Base-by-base conservation (phyloP, 2,329 filamentous ascomycete species). In the Colletotrichum tabaci region DNA sequence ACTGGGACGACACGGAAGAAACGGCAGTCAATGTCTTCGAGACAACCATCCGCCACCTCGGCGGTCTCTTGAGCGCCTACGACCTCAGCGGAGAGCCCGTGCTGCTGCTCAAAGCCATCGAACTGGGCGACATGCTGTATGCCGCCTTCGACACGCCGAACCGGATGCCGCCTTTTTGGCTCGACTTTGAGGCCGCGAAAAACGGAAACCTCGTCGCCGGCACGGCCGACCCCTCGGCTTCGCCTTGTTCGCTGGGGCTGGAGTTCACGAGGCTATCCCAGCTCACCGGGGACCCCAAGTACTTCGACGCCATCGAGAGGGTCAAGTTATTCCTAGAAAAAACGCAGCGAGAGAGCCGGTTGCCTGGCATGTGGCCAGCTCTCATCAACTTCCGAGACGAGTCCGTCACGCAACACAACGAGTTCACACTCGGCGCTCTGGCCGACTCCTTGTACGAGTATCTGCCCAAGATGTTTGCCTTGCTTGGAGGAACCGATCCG, bases 341-440 rank as follows among this genome's bases (percentile, higher is more conserved):
- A 8, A 87, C 88, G 70, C 93, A 96, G 82, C 87, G 88, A 73
- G 81, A 86, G n/a, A 95, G 93, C 0, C 84, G 82, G 18, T 79
- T 95, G 2, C 93, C 93, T 0, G 93, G 93, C 0, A 85, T 95
- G 80, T 95, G 93, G 92, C 93, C 93, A 1, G 85, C 90, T 53
- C 84, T 83, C 66, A 81, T 94, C n/a, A 90, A 92, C 76, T 89
- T 77, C 87, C 85, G 72, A 84, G 86, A 61, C 85, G 86, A 79
- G 79, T 85, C 79, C 77, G 83, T 83, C 58, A 38, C 30, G 12
- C 46, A 52, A 13, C 62, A 73, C 71, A 67, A 73, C 53, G 46
- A 72, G 46, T 84, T 83, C 58, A 83, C 81, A 0, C 76, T 84
- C 13, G 84, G 82, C 10, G 83, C 79, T 8, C 78, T 78, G 52